Base-by-base conservation (phyloP, 805 yeast genomes). In the Candida alai region DNA sequence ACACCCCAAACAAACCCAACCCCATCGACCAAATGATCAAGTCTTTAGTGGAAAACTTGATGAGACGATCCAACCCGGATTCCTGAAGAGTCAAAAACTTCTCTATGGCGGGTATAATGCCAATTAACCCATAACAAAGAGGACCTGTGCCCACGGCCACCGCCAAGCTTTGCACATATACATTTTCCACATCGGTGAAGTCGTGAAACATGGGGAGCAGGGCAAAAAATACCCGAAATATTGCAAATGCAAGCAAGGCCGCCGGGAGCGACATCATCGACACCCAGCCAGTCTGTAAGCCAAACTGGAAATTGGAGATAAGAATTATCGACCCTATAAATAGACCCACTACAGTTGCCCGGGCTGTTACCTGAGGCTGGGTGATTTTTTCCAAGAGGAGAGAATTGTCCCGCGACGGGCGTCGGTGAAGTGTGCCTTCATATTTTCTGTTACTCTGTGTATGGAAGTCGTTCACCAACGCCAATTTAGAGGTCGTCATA, bases 121-220 rank as follows among this genome's bases (percentile, higher is more conserved):
- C 98, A 14, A 90, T 94, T 43, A 90, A 76, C 0, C 97, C 97
- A 58, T 84, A 90, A 0, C 96, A 94, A 42, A 90, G 65, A 0
- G 98, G 98, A 0, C 97, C 97, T 0, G 98, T 93, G 1, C 98
- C 98, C 1, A 86, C 94, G 0, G 97, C 97, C 4, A 93, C 97
- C 0, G 97, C 87, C 19, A 90, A 77, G 56, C 96, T 85, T 54
- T 87, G 96, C 1, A 86, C 81, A 52, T 76, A 86, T 4, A 90
- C 97, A 49, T 88, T 90, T 52, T 93, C 97, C n/a, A 86, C 96
- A 43, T 87, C 96, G 0, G 93, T 76, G 39, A 66, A 66, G 13
- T n/a, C n/a, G n/a, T n/a, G n/a, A n/a, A n/a, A n/a, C n/a, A n/a
- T n/a, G n/a, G n/a, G n/a, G n/a, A n/a, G n/a, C n/a, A n/a, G n/a